Evolutionary conservation across 108 stramenopile genomes (phyloP).

Genomic region (Chaetoceros muelleri): DNA sequence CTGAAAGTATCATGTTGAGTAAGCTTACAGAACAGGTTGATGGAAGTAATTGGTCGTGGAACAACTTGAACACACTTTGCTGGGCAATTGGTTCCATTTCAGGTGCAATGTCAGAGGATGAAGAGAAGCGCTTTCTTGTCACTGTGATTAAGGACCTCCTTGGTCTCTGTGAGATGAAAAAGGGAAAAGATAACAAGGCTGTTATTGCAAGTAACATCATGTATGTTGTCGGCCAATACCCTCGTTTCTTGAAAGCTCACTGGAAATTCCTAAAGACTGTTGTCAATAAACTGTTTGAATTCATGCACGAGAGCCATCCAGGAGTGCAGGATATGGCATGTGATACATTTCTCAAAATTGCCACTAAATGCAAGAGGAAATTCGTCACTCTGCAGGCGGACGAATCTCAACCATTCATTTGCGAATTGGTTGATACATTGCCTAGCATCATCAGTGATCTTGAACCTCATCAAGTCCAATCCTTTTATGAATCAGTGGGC

Average conservation of each 20-base stretch:
- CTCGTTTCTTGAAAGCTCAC: slow-evolving; percentile 97
- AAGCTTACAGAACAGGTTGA: slow-evolving; percentile 95
- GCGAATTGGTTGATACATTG: slow-evolving; percentile 87
- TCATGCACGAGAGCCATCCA: slow-evolving; percentile 98
- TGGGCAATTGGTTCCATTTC: slow-evolving; percentile 99
- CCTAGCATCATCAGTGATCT: slow-evolving; percentile 89
- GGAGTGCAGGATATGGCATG: slow-evolving; percentile 99
- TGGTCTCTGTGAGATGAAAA: slow-evolving; percentile 90
- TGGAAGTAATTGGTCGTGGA: slow-evolving; percentile 84
- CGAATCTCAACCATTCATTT: slow-evolving; percentile 84
- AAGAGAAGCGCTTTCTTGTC: slow-evolving; percentile 98
- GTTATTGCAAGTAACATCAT: slow-evolving; percentile 99
- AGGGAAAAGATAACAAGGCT: slow-evolving; percentile 98
- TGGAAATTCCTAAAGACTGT: slow-evolving; percentile 99
- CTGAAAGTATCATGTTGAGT: slow-evolving; percentile 94
- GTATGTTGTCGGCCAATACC: slow-evolving; percentile 99
- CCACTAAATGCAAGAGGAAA: slow-evolving; percentile 97
- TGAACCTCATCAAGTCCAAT: slow-evolving; percentile 97
- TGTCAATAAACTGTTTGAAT: slow-evolving; percentile 99
- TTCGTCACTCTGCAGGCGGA: slow-evolving; percentile 89
- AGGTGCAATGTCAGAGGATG: slow-evolving; percentile 97
- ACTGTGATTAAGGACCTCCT: slow-evolving; percentile 98
- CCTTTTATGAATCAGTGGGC: slow-evolving; percentile 98
- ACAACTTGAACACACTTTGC: slow-evolving; percentile 96
- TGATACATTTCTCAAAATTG: slow-evolving; percentile 98